Conservation (phyloP, 139 green algal species). For the Chlorella sp. region DNA sequence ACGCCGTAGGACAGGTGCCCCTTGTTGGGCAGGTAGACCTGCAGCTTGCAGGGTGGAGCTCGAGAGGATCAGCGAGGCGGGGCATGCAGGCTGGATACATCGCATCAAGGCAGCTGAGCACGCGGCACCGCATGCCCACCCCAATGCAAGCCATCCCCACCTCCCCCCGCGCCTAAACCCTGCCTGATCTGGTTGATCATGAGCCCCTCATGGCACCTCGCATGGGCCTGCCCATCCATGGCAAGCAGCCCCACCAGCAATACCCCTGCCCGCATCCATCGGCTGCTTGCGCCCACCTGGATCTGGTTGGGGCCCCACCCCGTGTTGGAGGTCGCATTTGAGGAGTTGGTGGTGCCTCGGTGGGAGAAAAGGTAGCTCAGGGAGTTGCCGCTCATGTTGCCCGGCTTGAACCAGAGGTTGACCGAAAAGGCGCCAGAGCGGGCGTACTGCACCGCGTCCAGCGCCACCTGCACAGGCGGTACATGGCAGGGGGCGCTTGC, state of each 20-base stretch:
- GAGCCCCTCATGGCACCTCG: too few species aligned
- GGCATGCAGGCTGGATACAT: too few species aligned
- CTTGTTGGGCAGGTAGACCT: conserved; percentile 44
- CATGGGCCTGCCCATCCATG: too few species aligned
- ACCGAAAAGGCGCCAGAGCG: conserved; percentile 58
- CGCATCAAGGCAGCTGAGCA: too few species aligned
- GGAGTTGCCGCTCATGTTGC: conserved; percentile 8
- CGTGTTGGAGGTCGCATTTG: background rate
- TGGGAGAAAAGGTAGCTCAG: conserved; percentile 70
- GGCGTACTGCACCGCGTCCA: conserved; percentile 51
- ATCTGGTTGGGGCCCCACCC: conserved; percentile 41
- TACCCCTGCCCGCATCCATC: background rate
- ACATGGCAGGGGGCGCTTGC: too few species aligned
- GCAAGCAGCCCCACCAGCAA: too few species aligned
- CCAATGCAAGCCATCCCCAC: too few species aligned
- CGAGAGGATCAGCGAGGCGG: background rate
- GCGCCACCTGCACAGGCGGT: conserved; percentile 39
- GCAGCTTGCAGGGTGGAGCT: background rate
- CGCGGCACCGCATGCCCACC: too few species aligned
- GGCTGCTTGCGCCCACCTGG: conserved; percentile 1
- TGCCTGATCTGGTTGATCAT: too few species aligned
- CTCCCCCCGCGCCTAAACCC: too few species aligned
- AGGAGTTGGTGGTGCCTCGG: background rate
- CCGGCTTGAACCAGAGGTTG: conserved; percentile 67
- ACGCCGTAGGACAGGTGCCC: conserved; percentile 44